Percentiles rank a stretch among this genome's conserved stretches.
Evolutionary conservation across 768 basidiomycete species (phyloP).

Genomic region (Termitomyces titanicus): DNA sequence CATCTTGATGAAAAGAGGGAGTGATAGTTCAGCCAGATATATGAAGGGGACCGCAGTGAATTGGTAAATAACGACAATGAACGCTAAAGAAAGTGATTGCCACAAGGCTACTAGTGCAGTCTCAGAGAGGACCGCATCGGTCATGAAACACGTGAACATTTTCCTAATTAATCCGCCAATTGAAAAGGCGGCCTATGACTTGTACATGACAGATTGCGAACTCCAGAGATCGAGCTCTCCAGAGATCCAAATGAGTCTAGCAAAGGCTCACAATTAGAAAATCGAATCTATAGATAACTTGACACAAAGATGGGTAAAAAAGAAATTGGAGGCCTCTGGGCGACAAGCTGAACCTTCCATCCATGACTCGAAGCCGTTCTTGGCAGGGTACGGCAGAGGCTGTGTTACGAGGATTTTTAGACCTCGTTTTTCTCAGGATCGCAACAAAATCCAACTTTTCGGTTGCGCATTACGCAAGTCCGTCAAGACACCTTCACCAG

Average conservation of each 20-base stretch:
- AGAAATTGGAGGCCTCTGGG: background rate
- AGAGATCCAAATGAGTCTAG: background rate
- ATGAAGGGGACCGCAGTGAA: background rate
- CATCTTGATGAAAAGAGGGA: background rate
- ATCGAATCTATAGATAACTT: background rate
- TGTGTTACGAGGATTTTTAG: background rate
- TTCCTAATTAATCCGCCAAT: background rate
- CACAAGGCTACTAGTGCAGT: background rate
- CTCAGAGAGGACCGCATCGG: constrained; percentile 14
- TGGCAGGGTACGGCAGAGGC: background rate
- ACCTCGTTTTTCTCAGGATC: too few species aligned
- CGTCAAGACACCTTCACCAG: background rate
- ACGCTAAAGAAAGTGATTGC: background rate
- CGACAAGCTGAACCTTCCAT: background rate
- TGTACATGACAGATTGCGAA: too few species aligned
- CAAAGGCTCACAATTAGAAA: background rate
- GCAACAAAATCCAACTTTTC: background rate
- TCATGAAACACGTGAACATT: constrained; percentile 5
- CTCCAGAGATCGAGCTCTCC: background rate
- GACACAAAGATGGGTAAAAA: background rate
- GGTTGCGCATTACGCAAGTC: background rate
- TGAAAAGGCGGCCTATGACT: background rate
- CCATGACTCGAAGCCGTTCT: background rate
- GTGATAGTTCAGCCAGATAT: background rate
- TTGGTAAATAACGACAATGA: background rate